Evolutionary conservation across 306 rosid genomes (phyloP).

Genomic region (Sesbania bispinosa): DNA sequence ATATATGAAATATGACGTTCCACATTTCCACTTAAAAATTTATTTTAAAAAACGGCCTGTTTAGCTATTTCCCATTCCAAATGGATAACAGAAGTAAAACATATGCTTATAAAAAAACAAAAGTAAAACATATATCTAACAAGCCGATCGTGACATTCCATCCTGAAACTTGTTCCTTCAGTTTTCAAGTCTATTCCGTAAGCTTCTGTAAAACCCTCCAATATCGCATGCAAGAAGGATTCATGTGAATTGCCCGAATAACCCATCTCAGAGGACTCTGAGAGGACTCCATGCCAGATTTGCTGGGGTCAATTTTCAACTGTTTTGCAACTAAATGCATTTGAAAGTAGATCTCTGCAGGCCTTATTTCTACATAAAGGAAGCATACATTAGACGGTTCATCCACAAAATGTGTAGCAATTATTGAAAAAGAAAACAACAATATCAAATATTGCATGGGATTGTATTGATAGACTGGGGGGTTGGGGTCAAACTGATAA

Average conservation of each 20-base stretch:
- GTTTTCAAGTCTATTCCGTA: conserved; percentile 17
- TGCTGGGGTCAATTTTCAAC: conserved; percentile 29
- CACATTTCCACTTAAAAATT: background rate
- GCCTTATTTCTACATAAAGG: conserved; percentile 58
- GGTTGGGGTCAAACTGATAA: background rate
- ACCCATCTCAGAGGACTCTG: conserved; percentile 73
- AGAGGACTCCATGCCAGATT: conserved; percentile 39
- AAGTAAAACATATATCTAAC: background rate
- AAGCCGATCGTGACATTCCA: background rate
- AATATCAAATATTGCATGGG: conserved; percentile 3
- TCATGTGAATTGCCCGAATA: conserved; percentile 72
- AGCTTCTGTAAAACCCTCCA: conserved; percentile 69
- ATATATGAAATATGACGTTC: background rate
- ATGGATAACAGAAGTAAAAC: background rate
- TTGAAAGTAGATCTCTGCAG: conserved; percentile 83
- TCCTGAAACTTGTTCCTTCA: background rate
- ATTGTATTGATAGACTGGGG: background rate
- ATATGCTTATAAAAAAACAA: background rate
- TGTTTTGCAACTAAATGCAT: conserved; percentile 80
- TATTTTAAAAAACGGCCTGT: background rate
- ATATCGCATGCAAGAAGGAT: conserved; percentile 80
- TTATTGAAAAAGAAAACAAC: background rate
- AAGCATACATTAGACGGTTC: conserved; percentile 12
- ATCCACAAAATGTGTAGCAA: background rate
- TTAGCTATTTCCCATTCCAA: background rate